These are phyloP conservation scores for Termitomyces sp. DNA, from an alignment of 768 basidiomycete genomes.

Conservation along the genomic window DNA sequence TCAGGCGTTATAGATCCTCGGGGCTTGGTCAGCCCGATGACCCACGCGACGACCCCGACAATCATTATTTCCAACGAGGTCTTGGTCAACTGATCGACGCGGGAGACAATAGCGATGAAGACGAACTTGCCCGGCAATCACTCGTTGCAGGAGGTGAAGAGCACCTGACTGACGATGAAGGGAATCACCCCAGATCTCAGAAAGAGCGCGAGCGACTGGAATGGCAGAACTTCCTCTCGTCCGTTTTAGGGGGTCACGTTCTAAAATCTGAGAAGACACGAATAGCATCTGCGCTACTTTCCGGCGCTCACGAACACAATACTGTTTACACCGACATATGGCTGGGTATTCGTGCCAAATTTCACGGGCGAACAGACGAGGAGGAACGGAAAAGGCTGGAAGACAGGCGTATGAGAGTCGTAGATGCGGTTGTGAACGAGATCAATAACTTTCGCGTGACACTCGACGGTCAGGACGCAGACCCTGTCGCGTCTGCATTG, in stretches of 20 bases:
- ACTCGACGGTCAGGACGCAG: conserved; percentile 24
- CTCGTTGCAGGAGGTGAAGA: conserved; percentile 42
- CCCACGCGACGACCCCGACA: conserved; percentile 75
- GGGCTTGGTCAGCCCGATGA: conserved; percentile 59
- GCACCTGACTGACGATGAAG: conserved; percentile 54
- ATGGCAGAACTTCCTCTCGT: conserved; percentile 95
- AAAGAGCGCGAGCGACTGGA: conserved; percentile 82
- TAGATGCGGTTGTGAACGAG: conserved; percentile 82
- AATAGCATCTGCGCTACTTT: conserved; percentile 74
- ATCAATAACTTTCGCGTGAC: conserved; percentile 69
- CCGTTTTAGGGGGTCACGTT: conserved; percentile 91
- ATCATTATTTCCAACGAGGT: conserved; percentile 73
- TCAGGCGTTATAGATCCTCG: conserved; percentile 63
- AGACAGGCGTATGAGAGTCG: conserved; percentile 73
- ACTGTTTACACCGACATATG: conserved; percentile 70
- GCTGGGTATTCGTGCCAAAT: conserved; percentile 85
- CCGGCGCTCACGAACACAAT: conserved; percentile 63
- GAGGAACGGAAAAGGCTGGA: conserved; percentile 82
- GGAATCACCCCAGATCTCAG: conserved; percentile 58
- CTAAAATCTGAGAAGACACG: conserved; percentile 93
- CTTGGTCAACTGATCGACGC: conserved; percentile 61
- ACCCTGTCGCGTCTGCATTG: conserved; percentile 41
- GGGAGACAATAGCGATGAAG: conserved; percentile 74
- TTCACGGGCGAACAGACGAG: conserved; percentile 71
- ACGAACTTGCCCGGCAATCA: conserved; percentile 44